A percentile compares a stretch with the other conserved stretches of the same genome.
Evolutionary conservation across 768 basidiomycete genomes (phyloP).

Genomic region (Suillus bovinus): DNA sequence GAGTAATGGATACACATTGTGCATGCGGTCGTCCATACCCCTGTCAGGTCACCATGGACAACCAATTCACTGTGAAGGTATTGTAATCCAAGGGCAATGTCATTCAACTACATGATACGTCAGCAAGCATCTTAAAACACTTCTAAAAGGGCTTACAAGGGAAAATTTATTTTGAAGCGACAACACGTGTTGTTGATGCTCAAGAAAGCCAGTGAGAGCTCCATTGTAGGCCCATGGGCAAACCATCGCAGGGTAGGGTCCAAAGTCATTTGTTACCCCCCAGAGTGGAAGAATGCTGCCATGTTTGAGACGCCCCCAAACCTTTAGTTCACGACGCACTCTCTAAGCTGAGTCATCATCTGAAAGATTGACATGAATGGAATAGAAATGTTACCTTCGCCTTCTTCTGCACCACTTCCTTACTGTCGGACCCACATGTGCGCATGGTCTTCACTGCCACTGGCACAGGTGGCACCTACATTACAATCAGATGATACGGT

Average conservation of each 20-base stretch:
- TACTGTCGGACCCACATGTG: not conserved
- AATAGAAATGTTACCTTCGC: not conserved
- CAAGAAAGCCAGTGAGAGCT: slow-evolving; percentile 16
- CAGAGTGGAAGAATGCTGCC: slow-evolving; percentile 22
- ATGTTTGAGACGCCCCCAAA: slow-evolving; percentile 24
- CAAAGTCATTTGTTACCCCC: slow-evolving; percentile 20
- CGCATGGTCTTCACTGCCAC: slow-evolving; percentile 9
- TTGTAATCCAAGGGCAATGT: not conserved
- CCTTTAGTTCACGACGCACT: slow-evolving; percentile 21
- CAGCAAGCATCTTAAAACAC: not conserved
- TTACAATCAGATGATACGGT: not conserved
- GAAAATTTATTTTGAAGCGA: slow-evolving; percentile 13
- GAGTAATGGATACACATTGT: not conserved
- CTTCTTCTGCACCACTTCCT: not conserved
- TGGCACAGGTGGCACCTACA: too few relatives aligned
- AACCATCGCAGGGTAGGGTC: slow-evolving; percentile 23
- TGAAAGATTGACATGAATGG: not conserved
- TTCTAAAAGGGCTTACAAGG: slow-evolving; percentile 15
- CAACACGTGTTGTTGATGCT: slow-evolving; percentile 5
- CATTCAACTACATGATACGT: not conserved
- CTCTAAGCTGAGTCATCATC: slow-evolving; percentile 9
- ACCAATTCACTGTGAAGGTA: slow-evolving; percentile 4
- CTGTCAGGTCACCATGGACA: slow-evolving; percentile 11
- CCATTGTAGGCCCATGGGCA: slow-evolving; percentile 24
- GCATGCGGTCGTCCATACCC: not conserved